Evolutionary conservation across 2,329 filamentous ascomycete genomes (phyloP).

Genomic region (Purpureocillium lavendulum): DNA sequence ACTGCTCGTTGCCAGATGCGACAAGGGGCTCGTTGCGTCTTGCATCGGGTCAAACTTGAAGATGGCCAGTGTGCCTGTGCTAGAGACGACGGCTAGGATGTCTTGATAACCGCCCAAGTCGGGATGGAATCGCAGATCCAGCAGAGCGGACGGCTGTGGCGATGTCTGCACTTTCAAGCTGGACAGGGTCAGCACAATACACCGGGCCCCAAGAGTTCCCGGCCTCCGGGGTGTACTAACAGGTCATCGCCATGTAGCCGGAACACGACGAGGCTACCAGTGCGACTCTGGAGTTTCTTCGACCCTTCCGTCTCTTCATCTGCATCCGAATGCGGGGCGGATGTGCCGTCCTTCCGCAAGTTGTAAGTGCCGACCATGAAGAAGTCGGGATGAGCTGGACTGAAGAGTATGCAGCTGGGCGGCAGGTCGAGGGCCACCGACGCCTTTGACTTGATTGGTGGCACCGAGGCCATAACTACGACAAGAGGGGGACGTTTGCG

Average conservation of each 20-base stretch:
- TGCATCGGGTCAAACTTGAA: constrained; percentile 43
- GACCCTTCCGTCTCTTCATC: too few species aligned
- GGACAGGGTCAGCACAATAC: neutral
- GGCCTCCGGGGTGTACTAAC: too few species aligned
- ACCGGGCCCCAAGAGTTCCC: too few species aligned
- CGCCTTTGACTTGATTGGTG: constrained; percentile 30
- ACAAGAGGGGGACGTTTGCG: too few species aligned
- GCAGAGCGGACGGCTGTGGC: constrained; percentile 61
- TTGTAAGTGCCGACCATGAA: constrained; percentile 83
- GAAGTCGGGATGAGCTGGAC: constrained; percentile 49
- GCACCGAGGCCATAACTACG: constrained; percentile 16
- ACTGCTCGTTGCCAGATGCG: constrained; percentile 34
- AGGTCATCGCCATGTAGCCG: constrained; percentile 40
- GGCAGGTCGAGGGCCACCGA: constrained; percentile 55
- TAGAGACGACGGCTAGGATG: constrained; percentile 68
- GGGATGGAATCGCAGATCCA: constrained; percentile 78
- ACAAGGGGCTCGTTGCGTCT: constrained; percentile 22
- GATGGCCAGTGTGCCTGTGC: constrained; percentile 61
- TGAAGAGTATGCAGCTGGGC: constrained; percentile 73
- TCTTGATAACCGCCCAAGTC: constrained; percentile 24
- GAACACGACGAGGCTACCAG: constrained; percentile 66
- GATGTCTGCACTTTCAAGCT: constrained; percentile 42
- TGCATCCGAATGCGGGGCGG: too few species aligned
- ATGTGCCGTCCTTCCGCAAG: constrained; percentile 43
- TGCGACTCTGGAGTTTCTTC: constrained; percentile 51